Conservation (phyloP, 1,284 basidiomycete genomes). For the Heterobasidion parviporum region DNA sequence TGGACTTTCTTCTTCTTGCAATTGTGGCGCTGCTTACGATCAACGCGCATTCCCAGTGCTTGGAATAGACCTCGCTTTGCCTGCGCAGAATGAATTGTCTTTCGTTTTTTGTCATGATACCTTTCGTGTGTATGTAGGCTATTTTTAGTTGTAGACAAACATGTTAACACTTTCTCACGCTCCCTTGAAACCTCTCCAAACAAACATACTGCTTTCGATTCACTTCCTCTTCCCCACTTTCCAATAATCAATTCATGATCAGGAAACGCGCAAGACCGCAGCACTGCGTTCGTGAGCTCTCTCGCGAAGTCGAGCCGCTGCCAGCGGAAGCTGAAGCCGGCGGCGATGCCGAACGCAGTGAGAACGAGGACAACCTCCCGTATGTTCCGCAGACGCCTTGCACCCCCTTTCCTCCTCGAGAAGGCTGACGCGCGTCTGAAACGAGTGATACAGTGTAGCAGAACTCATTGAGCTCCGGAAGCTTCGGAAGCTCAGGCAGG, state of each 20-base stretch:
- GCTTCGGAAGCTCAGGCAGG: constrained; percentile 66
- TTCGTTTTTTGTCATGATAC: too few relatives aligned
- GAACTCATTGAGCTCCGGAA: constrained; percentile 84
- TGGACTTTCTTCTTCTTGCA: too few relatives aligned
- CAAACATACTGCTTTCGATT: not conserved
- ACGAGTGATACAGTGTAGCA: constrained; percentile 41
- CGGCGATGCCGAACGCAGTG: constrained; percentile 9
- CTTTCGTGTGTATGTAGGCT: too few relatives aligned
- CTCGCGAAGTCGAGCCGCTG: constrained; percentile 29
- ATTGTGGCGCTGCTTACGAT: too few relatives aligned
- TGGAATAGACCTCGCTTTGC: too few relatives aligned
- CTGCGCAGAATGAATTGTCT: too few relatives aligned
- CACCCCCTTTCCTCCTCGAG: not conserved
- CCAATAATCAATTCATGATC: constrained; percentile 37
- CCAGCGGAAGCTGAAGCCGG: constrained; percentile 26
- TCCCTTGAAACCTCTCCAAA: not conserved
- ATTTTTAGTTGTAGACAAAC: too few relatives aligned
- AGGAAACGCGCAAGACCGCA: constrained; percentile 59
- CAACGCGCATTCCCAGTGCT: too few relatives aligned
- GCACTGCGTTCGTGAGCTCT: constrained; percentile 37
- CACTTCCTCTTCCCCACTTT: not conserved
- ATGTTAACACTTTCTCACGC: too few relatives aligned
- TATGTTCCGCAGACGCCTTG: constrained; percentile 26
- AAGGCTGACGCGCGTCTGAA: constrained; percentile 7
- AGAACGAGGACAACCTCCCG: constrained; percentile 35